These are phyloP conservation scores for Flaveria robusta DNA, from an alignment of 129 eudicot genomes.

Conservation along the genomic window DNA sequence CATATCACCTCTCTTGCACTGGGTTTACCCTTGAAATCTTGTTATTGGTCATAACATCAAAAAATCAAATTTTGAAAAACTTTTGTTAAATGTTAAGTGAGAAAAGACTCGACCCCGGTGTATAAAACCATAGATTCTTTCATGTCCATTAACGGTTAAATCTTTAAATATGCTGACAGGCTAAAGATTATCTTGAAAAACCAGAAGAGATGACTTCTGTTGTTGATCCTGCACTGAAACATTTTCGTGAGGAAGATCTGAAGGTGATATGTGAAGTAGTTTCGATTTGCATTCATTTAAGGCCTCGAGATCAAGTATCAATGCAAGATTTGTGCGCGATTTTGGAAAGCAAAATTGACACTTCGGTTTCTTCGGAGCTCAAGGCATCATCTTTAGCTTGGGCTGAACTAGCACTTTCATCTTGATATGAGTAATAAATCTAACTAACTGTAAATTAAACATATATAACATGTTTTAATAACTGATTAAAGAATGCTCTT, in stretches of 20 bases:
- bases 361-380: slow-evolving; percentile 80
- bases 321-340: slow-evolving; percentile 68
- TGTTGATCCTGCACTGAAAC: slow-evolving; percentile 81
- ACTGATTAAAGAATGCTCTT: slow-evolving; percentile 20
- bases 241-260: slow-evolving; percentile 67
- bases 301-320: slow-evolving; percentile 51
- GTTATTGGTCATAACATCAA: not conserved
- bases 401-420: slow-evolving; percentile 92
- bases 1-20: no score
- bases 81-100: not conserved
- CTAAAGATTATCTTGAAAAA: slow-evolving; percentile 70
- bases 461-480: slow-evolving; percentile 30
- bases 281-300: slow-evolving; percentile 55
- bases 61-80: not conserved
- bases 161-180: slow-evolving; percentile 45
- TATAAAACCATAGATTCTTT: not conserved
- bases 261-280: slow-evolving; percentile 74
- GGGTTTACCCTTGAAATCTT: no score
- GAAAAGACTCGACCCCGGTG: not conserved
- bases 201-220: slow-evolving; percentile 65
- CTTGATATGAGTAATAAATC: slow-evolving; percentile 46
- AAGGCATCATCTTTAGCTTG: slow-evolving; percentile 83
- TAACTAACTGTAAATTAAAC: slow-evolving; percentile 64
- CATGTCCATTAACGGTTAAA: slow-evolving; percentile 1
- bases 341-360: slow-evolving; percentile 77